Percentiles rank a stretch among this genome's conserved stretches.
Evolutionary conservation across 1,284 basidiomycete species (phyloP).

Genomic region (Papiliotrema terrestris): DNA sequence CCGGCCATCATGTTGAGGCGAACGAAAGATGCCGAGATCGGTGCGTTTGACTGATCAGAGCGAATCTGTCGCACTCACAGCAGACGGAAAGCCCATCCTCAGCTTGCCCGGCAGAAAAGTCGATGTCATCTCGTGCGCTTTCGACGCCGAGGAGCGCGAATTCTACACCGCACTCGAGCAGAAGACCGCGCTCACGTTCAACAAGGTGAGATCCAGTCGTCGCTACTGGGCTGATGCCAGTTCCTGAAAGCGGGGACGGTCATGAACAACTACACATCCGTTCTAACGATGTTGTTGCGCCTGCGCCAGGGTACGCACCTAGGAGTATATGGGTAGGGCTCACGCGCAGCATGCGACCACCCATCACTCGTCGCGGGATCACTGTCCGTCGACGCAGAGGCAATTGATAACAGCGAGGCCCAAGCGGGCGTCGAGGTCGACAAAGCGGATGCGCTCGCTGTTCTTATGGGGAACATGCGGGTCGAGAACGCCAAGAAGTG

Average conservation of each 20-base stretch:
- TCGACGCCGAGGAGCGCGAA: conserved; percentile 66
- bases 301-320: conserved; percentile 71
- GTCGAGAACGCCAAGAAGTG: conserved; percentile 63
- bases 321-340: neutral
- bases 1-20: conserved; percentile 87
- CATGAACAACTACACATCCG: conserved; percentile 73
- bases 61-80: neutral
- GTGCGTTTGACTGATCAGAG: conserved; percentile 20
- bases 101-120: conserved; percentile 74
- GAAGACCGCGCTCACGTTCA: conserved; percentile 68
- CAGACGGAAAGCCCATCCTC: conserved; percentile 80
- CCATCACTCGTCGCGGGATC: conserved; percentile 74
- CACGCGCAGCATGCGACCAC: conserved; percentile 73
- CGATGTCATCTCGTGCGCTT: conserved; percentile 67
- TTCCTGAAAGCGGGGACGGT: conserved; percentile 58
- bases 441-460: conserved; percentile 74
- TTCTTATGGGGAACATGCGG: conserved; percentile 67
- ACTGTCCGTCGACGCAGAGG: conserved; percentile 67
- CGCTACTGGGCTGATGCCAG: conserved; percentile 13
- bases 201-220: conserved; percentile 51
- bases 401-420: conserved; percentile 61
- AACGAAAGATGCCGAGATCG: conserved; percentile 70
- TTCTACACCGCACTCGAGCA: conserved; percentile 79
- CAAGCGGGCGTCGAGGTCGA: conserved; percentile 55
- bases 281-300: conserved; percentile 76